Conservation (phyloP, 768 basidiomycete genomes). For the Melanogaster broomeanus region DNA sequence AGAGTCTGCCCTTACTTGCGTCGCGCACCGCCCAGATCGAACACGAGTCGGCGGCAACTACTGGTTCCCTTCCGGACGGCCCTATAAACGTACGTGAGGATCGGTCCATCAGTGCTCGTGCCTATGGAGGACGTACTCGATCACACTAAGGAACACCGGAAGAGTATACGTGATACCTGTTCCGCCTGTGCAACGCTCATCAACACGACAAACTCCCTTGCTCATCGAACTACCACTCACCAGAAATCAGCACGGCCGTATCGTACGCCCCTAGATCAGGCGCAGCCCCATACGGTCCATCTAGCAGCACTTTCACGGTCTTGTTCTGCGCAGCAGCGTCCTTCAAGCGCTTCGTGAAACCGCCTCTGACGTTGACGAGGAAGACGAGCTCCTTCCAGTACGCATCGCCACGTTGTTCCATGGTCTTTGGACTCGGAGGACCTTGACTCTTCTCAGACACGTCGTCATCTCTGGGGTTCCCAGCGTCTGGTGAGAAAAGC, state of each 20-base stretch:
- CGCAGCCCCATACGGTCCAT: slow-evolving; percentile 58
- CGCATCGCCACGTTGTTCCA: background rate
- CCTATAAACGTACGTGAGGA: slow-evolving; percentile 9
- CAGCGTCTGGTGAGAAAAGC: slow-evolving; percentile 15
- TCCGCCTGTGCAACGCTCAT: slow-evolving; percentile 38
- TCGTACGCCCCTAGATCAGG: slow-evolving; percentile 44
- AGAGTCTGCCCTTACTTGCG: slow-evolving; percentile 33
- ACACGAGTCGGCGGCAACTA: slow-evolving; percentile 41
- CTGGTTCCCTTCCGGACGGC: slow-evolving; percentile 17
- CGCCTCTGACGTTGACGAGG: slow-evolving; percentile 56
- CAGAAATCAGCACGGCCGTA: slow-evolving; percentile 51
- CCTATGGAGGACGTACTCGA: slow-evolving; percentile 41
- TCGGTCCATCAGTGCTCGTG: too few relatives aligned
- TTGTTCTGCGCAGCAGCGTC: slow-evolving; percentile 31
- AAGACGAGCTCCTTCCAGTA: slow-evolving; percentile 51
- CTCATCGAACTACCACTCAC: slow-evolving; percentile 24
- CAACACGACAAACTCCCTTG: background rate
- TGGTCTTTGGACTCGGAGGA: too few relatives aligned
- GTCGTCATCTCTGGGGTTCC: background rate
- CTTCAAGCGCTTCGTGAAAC: slow-evolving; percentile 56
- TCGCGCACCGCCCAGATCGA: slow-evolving; percentile 56
- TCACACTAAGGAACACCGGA: slow-evolving; percentile 43
- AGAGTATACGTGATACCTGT: slow-evolving; percentile 51
- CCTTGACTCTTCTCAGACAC: background rate
- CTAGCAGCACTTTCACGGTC: slow-evolving; percentile 49